Evolutionary conservation across 352 stramenopile species (phyloP), one percentile per base, ranked within the genome.

Genomic region (Phytophthora podocarpi): DNA sequence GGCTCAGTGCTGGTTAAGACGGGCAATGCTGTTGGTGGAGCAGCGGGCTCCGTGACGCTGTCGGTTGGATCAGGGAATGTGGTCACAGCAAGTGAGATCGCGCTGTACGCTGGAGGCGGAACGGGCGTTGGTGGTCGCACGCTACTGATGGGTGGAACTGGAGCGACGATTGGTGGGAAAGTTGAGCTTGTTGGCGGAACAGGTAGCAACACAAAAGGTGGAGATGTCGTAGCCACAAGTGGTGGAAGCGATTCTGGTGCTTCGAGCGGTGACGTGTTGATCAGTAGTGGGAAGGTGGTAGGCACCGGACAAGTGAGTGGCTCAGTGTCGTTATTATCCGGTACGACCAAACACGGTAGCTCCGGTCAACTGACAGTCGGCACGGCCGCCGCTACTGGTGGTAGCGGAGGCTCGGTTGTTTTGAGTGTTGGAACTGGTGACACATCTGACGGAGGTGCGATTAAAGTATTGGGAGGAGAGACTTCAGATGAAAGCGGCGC

Each of bases 51-150:
- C 5, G 50, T 75, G 10, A 65, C 46, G 8, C 23, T 75, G 9
- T 68, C 61, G 3, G 67, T 65, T n/a, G 64, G 68, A 16, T 66
- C 59, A 42, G 53, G 64, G 39, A 43, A 67, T 36, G 39, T 13
- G 4, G 35, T 21, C 16, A 34, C 21, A 8, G 64, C 54, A 18
- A 52, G 69, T 3, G 31, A 57, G 2, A 27, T 74, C 6, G 50
- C 20, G 15, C 40, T 82, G 7, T 53, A 39, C 18, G 73, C 61
- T 53, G 73, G 73, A 20, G 66, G 27, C 5, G 78, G 54, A 13
- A 58, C 30, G 18, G 72, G 65, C 15, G 46, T 63, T 15, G 64
- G 63, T n/a, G 62, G 68, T 23, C 53, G 41, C 31, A 30, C 59
- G 18, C 42, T 45, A 23, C 24, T 72, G 2, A 37, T 31, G 4